Percentiles rank a stretch among this genome's conserved stretches.
Evolutionary conservation across 1,139 yeast genomes (phyloP).

Genomic region (Meyerozyma sp.): DNA sequence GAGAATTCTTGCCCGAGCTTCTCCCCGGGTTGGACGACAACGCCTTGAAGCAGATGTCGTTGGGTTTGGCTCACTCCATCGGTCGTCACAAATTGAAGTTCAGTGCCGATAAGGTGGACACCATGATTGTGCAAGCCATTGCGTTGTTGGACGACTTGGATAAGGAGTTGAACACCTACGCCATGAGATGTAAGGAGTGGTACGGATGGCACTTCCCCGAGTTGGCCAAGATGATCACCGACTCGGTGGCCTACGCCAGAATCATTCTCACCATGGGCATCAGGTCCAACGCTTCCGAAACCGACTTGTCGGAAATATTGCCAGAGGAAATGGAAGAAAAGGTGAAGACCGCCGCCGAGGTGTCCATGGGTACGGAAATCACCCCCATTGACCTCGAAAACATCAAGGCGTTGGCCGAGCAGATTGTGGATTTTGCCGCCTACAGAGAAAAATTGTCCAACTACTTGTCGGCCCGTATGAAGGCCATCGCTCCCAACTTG

Average conservation of each 20-base stretch:
- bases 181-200: slow-evolving; percentile 99
- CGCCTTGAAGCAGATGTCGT: slow-evolving; percentile 87
- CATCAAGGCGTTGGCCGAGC: slow-evolving; percentile 85
- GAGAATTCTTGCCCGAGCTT: slow-evolving; percentile 88
- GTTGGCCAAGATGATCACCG: slow-evolving; percentile 93
- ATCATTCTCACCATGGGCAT: slow-evolving; percentile 91
- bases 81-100: slow-evolving; percentile 98
- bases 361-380: slow-evolving; percentile 98
- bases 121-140: slow-evolving; percentile 98
- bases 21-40: slow-evolving; percentile 88
- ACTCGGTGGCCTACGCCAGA: slow-evolving; percentile 91
- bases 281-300: slow-evolving; percentile 84
- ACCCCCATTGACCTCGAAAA: slow-evolving; percentile 83
- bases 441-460: slow-evolving; percentile 90
- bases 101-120: slow-evolving; percentile 96
- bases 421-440: slow-evolving; percentile 89
- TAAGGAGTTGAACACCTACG: slow-evolving; percentile 94
- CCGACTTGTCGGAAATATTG: slow-evolving; percentile 84
- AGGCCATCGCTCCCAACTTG: slow-evolving; percentile 96
- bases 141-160: slow-evolving; percentile 94
- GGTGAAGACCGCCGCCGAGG: slow-evolving; percentile 90
- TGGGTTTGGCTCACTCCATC: slow-evolving; percentile 95
- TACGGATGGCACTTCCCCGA: slow-evolving; percentile 99
- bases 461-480: slow-evolving; percentile 90
- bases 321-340: slow-evolving; percentile 89